Evolutionary conservation across 345 rosid genomes (phyloP), one percentile per base, ranked within the genome.

Genomic region (Salix dunnii): DNA sequence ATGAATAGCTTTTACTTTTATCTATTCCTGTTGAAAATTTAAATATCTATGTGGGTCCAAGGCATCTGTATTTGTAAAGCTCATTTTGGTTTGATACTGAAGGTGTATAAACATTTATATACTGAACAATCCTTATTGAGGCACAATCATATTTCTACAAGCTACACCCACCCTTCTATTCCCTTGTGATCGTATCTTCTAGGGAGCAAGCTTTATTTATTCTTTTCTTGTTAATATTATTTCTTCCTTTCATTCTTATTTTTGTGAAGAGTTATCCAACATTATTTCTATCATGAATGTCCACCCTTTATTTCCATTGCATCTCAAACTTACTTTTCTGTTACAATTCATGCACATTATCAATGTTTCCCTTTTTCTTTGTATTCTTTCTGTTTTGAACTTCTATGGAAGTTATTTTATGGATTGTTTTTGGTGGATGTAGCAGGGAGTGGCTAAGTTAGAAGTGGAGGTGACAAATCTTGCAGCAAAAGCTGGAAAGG

Each of bases 401-500:
- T 64, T 11, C 46, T 68, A 69, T n/a, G 55, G 36, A 49, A 33
- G 58, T 60, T 21, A 38, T 53, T 63, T 28, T 51, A 4, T 25
- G 69, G 63, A 58, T 63, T 73, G 35, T 67, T 82, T 68, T 74
- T 70, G 60, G 60, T 65, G 5, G 72, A 58, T 82, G 48, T 79
- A 68, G 31, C 86, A 93, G 99, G 97, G 91, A 68, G 76, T 63
- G 55, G 97, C 98, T 27, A 93, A 89, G 84, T 85, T 96, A 89
- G 97, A 96, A 87, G 95, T 96, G 72, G 99, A 96, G 89, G 97
- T 96, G 72, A 96, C 99, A 76, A 96, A 96, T 82, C 96, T 96
- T 79, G 96, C 95, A 74, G 97, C 98, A 40, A 96, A 92, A 84
- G 99, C 99, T 85, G 99, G 99, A 80, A 96, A 96, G 91, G 99